These are phyloP conservation scores for Hygrophoropsis aurantiaca DNA, from an alignment of 768 basidiomycete genomes.

Conservation along the genomic window DNA sequence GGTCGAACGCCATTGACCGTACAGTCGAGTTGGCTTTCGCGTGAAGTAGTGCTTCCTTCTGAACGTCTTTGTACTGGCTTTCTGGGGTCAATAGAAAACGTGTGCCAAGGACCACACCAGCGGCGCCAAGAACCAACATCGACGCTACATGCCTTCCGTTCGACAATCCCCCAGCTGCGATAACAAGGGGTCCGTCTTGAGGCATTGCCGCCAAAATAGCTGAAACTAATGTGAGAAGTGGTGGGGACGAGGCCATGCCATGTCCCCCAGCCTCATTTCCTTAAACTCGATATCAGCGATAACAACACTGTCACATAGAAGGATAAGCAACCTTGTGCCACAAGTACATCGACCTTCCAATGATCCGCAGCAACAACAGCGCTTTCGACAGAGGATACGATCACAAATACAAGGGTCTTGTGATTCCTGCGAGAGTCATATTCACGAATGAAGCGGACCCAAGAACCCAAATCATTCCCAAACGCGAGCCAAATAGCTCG, in stretches of 20 bases:
- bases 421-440: conserved; percentile 43
- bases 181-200: conserved; percentile 46
- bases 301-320: background rate
- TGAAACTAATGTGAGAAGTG: conserved; percentile 61
- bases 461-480: conserved; percentile 54
- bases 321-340: conserved; percentile 65
- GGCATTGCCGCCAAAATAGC: conserved; percentile 47
- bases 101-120: conserved; percentile 72
- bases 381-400: conserved; percentile 60
- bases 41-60: conserved; percentile 51
- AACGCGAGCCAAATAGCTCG: conserved; percentile 77
- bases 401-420: conserved; percentile 60
- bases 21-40: conserved; percentile 48
- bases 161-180: conserved; percentile 76
- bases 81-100: conserved; percentile 72
- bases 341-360: conserved; percentile 74
- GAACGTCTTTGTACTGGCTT: conserved; percentile 52
- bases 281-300: conserved; percentile 25
- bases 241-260: conserved; percentile 54
- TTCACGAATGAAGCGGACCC: conserved; percentile 63
- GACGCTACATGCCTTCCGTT: conserved; percentile 66
- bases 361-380: conserved; percentile 57
- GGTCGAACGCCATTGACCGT: conserved; percentile 65
- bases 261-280: conserved; percentile 84
- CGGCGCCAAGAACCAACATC: conserved; percentile 63